Percentiles rank a stretch among this genome's conserved stretches.
These are phyloP conservation scores for Pterocarpus santalinus DNA, from an alignment of 306 rosid species.

Conservation along the genomic window DNA sequence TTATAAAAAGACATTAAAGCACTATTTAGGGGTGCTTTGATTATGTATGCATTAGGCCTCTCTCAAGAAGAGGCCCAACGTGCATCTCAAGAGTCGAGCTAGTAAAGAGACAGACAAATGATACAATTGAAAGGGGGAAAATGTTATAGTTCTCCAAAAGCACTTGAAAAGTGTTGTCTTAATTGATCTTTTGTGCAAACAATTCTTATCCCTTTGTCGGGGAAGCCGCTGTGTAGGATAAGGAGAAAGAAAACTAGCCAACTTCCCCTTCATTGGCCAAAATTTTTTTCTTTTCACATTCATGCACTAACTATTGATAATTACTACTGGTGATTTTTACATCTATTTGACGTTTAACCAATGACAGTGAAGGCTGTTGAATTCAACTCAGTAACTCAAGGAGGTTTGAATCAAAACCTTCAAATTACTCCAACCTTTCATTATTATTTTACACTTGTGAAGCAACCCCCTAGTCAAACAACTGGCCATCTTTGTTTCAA, in stretches of 20 bases:
- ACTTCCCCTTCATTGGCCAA: not conserved
- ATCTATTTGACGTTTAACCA: slow-evolving; percentile 40
- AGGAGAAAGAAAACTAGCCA: not conserved
- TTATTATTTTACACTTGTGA: slow-evolving; percentile 41
- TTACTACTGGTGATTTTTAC: not conserved
- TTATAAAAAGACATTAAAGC: slow-evolving; percentile 34
- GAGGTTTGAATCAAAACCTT: slow-evolving; percentile 35
- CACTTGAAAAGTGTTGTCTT: slow-evolving; percentile 14
- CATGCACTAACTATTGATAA: slow-evolving; percentile 15
- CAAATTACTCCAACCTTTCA: slow-evolving; percentile 42
- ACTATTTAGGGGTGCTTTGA: slow-evolving; percentile 3
- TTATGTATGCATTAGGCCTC: not conserved
- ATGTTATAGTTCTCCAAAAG: slow-evolving; percentile 22
- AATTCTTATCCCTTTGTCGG: slow-evolving; percentile 1
- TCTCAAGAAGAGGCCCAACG: not conserved
- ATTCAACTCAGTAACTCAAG: not conserved
- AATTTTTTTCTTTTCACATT: not conserved
- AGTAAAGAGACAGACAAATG: slow-evolving; percentile 38
- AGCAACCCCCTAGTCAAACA: slow-evolving; percentile 27
- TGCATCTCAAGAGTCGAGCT: slow-evolving; percentile 24
- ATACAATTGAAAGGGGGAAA: not conserved
- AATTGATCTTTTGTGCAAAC: slow-evolving; percentile 20
- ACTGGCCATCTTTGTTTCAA: slow-evolving; percentile 3
- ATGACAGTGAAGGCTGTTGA: slow-evolving; percentile 12
- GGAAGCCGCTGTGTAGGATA: slow-evolving; percentile 1